Conservation (phyloP, 2,329 filamentous ascomycete species). For the Monosporascus sp. region DNA sequence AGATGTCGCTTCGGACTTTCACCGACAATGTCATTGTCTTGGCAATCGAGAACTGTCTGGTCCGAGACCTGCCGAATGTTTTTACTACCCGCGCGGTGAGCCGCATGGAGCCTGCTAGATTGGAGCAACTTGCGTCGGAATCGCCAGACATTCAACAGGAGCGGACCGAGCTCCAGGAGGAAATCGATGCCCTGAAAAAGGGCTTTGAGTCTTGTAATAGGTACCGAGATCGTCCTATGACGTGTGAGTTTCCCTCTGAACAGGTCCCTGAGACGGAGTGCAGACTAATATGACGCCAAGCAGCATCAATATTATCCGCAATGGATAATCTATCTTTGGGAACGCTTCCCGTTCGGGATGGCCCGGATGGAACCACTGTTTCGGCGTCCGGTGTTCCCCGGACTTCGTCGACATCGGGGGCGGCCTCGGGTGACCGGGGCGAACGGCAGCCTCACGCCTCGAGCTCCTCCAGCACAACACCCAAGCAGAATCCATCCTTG, state of each 20-base stretch:
- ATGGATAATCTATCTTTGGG: neutral
- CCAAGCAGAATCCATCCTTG: neutral
- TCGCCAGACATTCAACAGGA: conserved; percentile 16
- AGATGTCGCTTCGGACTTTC: conserved; percentile 27
- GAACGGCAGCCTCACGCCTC: neutral
- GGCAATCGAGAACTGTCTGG: conserved; percentile 32
- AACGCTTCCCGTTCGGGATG: neutral
- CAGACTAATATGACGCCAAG: neutral
- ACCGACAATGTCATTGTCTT: conserved; percentile 31
- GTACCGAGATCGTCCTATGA: conserved; percentile 6
- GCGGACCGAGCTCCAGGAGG: conserved; percentile 12
- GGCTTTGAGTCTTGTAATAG: conserved; percentile 18
- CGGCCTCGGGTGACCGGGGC: neutral
- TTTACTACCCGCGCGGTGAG: conserved; percentile 26
- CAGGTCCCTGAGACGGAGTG: neutral
- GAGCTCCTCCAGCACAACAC: neutral
- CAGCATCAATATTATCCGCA: neutral
- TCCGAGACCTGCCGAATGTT: conserved; percentile 27
- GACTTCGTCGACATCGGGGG: neutral
- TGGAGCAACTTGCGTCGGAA: conserved; percentile 21
- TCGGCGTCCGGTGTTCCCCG: neutral
- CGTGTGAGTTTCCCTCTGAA: conserved; percentile 1
- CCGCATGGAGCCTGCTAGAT: conserved; percentile 22
- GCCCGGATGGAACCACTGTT: neutral
- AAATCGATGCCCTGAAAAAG: conserved; percentile 13